Evolutionary conservation across 495 filamentous ascomycete species (phyloP), one percentile per base, ranked within the genome.

Genomic region (Lasiosphaeria ovina): DNA sequence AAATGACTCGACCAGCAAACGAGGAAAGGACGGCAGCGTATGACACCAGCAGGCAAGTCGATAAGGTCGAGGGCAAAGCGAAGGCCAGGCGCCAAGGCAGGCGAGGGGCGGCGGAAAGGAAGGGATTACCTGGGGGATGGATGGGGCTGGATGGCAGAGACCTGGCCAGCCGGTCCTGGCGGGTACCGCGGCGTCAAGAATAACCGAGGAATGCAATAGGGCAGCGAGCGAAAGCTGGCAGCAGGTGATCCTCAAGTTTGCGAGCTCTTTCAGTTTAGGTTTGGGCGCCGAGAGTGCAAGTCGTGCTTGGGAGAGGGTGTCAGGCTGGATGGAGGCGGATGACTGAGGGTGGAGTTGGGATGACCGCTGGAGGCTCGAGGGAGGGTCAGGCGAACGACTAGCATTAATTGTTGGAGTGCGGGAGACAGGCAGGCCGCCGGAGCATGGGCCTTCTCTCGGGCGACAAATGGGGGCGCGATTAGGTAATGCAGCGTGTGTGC

Each of bases 271-370:
- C 24, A 24, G 24, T 24, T 24, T 24, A 24, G 24, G 24, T 24
- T 24, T 24, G 24, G 1, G 24, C 2, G 24, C 2, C 24, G 24
- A 24, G 24, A 24, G 24, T 24, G 1, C 24, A 24, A 24, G 24
- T 24, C 24, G 24, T 24, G 24, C 24, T 24, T 24, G 24, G 24
- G 48, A 32, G 33, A 50, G 17, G 44, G 47, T 33, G 48, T 16
- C 17, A 55, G 53, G 24, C 24, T 24, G 24, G 34, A 35, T 11
- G 34, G 17, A 31, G n/a, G 49, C 9, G 56, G 59, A 57, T 62
- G 59, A 62, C 52, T 35, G 54, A 62, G 35, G 53, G 59, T 62
- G 59, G 59, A 62, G 53, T 57, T 57, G 44, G 35, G 44, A n/a
- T 47, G 35, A 53, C 33, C 17, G 36, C 8, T 45, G 32, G 24